Percentiles rank a stretch among this genome's conserved stretches.
Evolutionary conservation across 495 filamentous ascomycete species (phyloP).

Genomic region (Penicillium goetzii): DNA sequence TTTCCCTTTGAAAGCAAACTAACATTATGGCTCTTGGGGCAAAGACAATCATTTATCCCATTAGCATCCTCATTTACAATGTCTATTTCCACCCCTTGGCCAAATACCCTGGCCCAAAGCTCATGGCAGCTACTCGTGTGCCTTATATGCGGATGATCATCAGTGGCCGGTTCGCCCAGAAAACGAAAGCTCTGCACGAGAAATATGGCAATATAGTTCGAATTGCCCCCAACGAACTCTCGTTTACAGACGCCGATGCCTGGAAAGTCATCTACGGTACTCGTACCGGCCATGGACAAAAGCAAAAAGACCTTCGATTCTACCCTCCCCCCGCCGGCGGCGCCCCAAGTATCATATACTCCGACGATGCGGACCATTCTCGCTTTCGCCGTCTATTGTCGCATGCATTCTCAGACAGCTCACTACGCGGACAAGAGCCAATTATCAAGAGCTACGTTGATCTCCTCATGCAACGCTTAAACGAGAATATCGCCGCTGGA

Average conservation of each 20-base stretch:
- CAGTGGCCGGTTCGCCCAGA: conserved; percentile 16
- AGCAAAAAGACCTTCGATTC: conserved; percentile 24
- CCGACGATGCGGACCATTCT: conserved; percentile 46
- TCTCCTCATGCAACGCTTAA: conserved; percentile 49
- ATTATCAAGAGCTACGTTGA: conserved; percentile 51
- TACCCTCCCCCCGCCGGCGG: conserved; percentile 15
- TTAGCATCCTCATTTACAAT: conserved; percentile 12
- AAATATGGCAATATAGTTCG: conserved; percentile 57
- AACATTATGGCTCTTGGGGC: background rate
- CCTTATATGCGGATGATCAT: conserved; percentile 22
- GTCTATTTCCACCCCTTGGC: conserved; percentile 19
- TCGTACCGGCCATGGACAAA: conserved; percentile 27
- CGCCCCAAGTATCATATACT: conserved; percentile 25
- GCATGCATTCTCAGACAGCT: conserved; percentile 56
- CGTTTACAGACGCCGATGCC: conserved; percentile 49
- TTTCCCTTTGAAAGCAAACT: background rate
- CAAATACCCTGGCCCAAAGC: conserved; percentile 20
- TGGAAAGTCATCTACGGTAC: conserved; percentile 61
- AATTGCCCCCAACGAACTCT: conserved; percentile 54
- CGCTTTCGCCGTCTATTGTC: conserved; percentile 50
- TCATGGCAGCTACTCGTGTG: conserved; percentile 28
- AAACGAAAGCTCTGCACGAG: conserved; percentile 24
- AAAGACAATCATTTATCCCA: background rate
- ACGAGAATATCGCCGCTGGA: conserved; percentile 31
- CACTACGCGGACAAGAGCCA: conserved; percentile 47